A percentile compares a stretch with the other conserved stretches of the same genome.
These are phyloP conservation scores for Fabrea salina DNA, from an alignment of 169 alveolate genomes.

Conservation along the genomic window DNA sequence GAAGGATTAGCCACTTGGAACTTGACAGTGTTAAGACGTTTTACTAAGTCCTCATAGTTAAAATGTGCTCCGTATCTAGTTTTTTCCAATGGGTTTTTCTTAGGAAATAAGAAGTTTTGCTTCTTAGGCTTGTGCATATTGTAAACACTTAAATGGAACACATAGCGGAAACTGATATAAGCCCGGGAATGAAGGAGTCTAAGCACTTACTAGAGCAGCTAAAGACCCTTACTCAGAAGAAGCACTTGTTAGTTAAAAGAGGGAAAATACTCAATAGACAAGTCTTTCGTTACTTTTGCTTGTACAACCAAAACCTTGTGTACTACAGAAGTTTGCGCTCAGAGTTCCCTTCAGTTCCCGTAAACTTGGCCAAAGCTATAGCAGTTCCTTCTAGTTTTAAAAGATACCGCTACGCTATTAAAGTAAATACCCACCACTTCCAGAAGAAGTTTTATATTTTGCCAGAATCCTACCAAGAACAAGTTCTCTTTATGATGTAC, in stretches of 20 bases:
- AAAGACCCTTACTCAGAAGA: not conserved
- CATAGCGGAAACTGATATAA: too few relatives aligned
- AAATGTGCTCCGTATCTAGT: too few relatives aligned
- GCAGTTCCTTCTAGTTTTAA: not conserved
- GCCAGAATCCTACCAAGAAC: not conserved
- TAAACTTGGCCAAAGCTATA: not conserved
- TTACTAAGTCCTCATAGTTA: too few relatives aligned
- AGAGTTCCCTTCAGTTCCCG: not conserved
- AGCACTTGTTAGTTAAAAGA: conserved; percentile 3
- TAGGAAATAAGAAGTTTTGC: too few relatives aligned
- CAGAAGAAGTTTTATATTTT: conserved; percentile 5
- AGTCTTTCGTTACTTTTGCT: not conserved
- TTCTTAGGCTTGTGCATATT: too few relatives aligned
- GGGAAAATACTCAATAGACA: conserved; percentile 12
- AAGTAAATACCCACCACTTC: not conserved
- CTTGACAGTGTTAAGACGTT: too few relatives aligned
- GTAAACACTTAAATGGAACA: too few relatives aligned
- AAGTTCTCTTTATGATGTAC: not conserved
- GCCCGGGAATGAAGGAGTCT: too few relatives aligned
- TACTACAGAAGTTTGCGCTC: not conserved
- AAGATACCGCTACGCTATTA: not conserved
- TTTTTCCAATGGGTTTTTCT: too few relatives aligned
- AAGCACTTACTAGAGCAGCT: not conserved
- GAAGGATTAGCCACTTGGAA: too few relatives aligned
- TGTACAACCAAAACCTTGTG: not conserved